Conservation (phyloP, 1,284 basidiomycete species). For the Golubevia pallescens region DNA sequence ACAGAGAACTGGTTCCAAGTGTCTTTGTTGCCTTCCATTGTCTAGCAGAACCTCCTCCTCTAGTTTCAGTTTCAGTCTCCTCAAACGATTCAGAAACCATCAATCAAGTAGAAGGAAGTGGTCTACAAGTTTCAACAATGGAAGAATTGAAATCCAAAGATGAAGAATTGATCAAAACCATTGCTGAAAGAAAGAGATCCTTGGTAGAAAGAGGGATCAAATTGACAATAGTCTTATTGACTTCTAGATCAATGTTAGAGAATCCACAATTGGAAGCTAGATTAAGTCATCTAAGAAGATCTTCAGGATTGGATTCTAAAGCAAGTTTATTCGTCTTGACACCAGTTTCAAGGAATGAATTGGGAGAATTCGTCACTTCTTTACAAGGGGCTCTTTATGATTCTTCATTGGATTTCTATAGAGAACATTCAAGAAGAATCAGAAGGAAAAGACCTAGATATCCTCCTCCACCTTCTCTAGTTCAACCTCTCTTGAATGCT, state of each 20-base stretch:
- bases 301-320: conserved; percentile 85
- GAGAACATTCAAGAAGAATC: conserved; percentile 86
- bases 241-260: conserved; percentile 75
- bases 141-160: conserved; percentile 66
- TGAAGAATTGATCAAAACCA: conserved; percentile 76
- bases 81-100: too few species aligned
- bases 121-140: neutral
- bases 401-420: conserved; percentile 88
- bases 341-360: conserved; percentile 80
- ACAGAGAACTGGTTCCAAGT: conserved; percentile 84
- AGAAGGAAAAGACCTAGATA: conserved; percentile 81
- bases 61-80: neutral
- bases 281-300: conserved; percentile 81
- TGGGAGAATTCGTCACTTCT: conserved; percentile 82
- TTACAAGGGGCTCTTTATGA: conserved; percentile 87
- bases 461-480: conserved; percentile 65
- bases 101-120: neutral
- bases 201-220: conserved; percentile 88
- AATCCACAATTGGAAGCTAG: conserved; percentile 77
- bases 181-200: conserved; percentile 77
- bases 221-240: conserved; percentile 91
- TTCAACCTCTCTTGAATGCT: conserved; percentile 42
- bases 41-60: conserved; percentile 71
- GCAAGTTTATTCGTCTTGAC: conserved; percentile 93
- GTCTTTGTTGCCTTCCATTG: conserved; percentile 89